Evolutionary conservation across 768 basidiomycete genomes (phyloP), one percentile per base, ranked within the genome.

Genomic region (Leccinum barrowsii): DNA sequence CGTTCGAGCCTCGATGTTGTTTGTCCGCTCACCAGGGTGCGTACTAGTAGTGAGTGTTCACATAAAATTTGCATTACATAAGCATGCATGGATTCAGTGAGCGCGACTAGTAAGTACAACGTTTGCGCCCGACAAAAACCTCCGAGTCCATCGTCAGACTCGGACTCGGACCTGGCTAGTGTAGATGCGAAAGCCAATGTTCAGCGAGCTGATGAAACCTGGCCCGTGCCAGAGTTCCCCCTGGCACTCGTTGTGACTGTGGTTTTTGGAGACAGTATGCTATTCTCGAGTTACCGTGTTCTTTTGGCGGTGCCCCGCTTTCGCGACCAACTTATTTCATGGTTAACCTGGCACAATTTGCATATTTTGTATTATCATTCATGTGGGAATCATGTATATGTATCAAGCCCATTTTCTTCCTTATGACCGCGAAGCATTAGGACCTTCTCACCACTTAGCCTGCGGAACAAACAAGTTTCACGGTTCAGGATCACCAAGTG

Each of bases 211-310:
- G 26, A 26, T 26, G 26, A 26, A 26, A 26, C 26, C 26, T 26
- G 26, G 26, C 91, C 90, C 15, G 75, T 78, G 58, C 76, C 85
- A n/a, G 73, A 80, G 37, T 91, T 92, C 73, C 89, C 90, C 7
- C 63, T 86, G 51, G 86, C 71, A 68, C 57, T 61, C 63, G 28
- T 69, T 67, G 24, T 74, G 60, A 74, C 54, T 51, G 51, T 50
- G n/a, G 35, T 44, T 48, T 49, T 58, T 26, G 34, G 53, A 34
- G 57, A 56, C 51, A 19, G 30, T 13, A 30, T 58, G 26, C 5
- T 47, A 48, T 26, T 50, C 50, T 24, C 30, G 37, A 50, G 37
- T 50, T 55, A 32, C 47, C 51, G 17, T 49, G 26, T 47, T 54
- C 17, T 50, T 57, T 50, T 59, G 49, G 53, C 22, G 19, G 65